Conservation (phyloP, 495 filamentous ascomycete species). For the Penicillium egyptiacum region DNA sequence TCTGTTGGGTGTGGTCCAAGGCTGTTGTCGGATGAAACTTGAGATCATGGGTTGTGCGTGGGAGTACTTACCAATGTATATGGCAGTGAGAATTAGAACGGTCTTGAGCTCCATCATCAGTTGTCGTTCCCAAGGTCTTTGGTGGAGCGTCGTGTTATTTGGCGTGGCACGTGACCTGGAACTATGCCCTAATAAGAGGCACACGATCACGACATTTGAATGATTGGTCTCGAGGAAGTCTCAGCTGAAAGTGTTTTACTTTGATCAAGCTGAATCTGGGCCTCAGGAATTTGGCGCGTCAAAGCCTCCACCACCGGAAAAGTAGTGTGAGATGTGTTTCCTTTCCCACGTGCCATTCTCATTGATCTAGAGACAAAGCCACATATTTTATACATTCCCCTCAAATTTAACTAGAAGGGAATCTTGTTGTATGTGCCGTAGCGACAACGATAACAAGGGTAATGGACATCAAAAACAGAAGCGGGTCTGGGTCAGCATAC, state of each 20-base stretch:
- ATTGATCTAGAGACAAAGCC: background rate
- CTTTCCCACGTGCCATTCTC: background rate
- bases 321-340: background rate
- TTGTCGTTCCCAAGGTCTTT: background rate
- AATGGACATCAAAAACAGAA: slow-evolving; percentile 15
- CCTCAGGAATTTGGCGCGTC: too few species aligned
- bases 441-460: background rate
- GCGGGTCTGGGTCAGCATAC: background rate
- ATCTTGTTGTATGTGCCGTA: background rate
- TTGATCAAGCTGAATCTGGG: background rate
- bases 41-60: too few species aligned
- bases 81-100: slow-evolving; percentile 21
- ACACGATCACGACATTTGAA: slow-evolving; percentile 6
- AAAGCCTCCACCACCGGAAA: background rate
- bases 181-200: slow-evolving; percentile 7
- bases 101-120: slow-evolving; percentile 26
- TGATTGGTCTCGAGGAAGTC: background rate
- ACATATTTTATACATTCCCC: background rate
- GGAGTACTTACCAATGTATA: slow-evolving; percentile 24
- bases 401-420: background rate
- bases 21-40: background rate
- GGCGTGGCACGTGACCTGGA: slow-evolving; percentile 1
- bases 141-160: slow-evolving; percentile 6
- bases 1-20: too few species aligned
- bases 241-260: background rate